These are phyloP conservation scores for Monosporascus sp. DNA, from an alignment of 2,329 filamentous ascomycete species.

Conservation along the genomic window DNA sequence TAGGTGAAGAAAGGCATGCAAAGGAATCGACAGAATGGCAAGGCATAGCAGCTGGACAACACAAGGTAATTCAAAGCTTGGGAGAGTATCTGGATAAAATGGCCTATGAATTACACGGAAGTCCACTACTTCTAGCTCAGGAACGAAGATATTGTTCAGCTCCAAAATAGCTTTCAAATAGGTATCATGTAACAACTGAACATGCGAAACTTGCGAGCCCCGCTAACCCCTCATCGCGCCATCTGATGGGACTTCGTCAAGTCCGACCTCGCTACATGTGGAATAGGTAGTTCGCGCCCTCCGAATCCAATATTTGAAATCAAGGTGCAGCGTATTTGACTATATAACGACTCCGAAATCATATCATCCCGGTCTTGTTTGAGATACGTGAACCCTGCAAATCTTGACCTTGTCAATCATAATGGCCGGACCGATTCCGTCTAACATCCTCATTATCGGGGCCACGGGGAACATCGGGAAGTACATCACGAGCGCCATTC, in stretches of 20 bases:
- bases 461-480: slow-evolving; percentile 29
- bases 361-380: background rate
- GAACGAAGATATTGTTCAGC: too few species aligned
- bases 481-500: slow-evolving; percentile 26
- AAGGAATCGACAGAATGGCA: too few species aligned
- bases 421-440: slow-evolving; percentile 17
- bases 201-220: background rate
- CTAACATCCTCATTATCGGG: slow-evolving; percentile 27
- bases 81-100: too few species aligned
- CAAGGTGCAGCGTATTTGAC: too few species aligned
- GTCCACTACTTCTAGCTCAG: too few species aligned
- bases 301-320: too few species aligned
- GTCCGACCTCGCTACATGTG: background rate
- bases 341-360: too few species aligned
- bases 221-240: background rate
- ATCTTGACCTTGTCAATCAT: background rate
- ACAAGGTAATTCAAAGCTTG: too few species aligned
- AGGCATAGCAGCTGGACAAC: too few species aligned
- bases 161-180: background rate
- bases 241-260: background rate
- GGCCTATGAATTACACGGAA: too few species aligned
- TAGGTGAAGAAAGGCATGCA: too few species aligned
- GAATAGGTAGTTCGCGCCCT: background rate
- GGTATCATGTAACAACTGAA: background rate
- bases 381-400: background rate